A percentile compares a stretch with the other conserved stretches of the same genome.
phyloP scores from a whole-genome alignment of 345 rosid species.

The Passiflora organensis region DNA sequence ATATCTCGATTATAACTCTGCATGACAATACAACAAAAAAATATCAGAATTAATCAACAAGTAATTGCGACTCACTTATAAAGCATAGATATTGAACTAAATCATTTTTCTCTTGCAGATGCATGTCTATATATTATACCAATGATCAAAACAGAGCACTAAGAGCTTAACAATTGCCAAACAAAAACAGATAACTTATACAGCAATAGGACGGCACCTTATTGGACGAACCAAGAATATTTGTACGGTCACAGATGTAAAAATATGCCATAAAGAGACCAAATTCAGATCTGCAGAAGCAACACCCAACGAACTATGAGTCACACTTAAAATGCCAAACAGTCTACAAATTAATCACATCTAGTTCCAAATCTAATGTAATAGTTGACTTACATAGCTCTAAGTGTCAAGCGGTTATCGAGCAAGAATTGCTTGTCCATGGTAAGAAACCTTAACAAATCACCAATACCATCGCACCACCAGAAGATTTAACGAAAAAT shows the following conservation, averaged over 20 bases:
- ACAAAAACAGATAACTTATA: neutral
- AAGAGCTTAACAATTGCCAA: neutral
- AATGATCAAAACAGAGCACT: too few relatives aligned
- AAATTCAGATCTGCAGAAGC: constrained; percentile 64
- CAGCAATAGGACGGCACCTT: constrained; percentile 46
- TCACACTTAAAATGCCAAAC: neutral
- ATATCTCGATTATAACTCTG: constrained; percentile 92
- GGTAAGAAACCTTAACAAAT: constrained; percentile 49
- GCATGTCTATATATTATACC: too few relatives aligned
- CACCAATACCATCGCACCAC: neutral
- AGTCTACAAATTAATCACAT: neutral
- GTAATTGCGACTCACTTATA: too few relatives aligned
- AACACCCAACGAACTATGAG: neutral
- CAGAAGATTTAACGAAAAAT: neutral
- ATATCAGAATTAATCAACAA: constrained; percentile 8
- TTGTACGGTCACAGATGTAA: constrained; percentile 87
- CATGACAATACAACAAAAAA: constrained; percentile 24
- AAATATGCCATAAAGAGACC: constrained; percentile 56
- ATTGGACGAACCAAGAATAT: constrained; percentile 62
- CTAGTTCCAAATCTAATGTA: constrained; percentile 5
- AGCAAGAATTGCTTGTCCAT: constrained; percentile 88
- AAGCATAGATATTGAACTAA: too few relatives aligned
- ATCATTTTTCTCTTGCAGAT: too few relatives aligned
- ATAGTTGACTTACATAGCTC: constrained; percentile 69
- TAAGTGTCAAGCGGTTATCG: constrained; percentile 69